A percentile compares a stretch with the other conserved stretches of the same genome.
Evolutionary conservation across 2,329 filamentous ascomycete genomes (phyloP).

Genomic region (Paecilomyces dactylethromorphus): DNA sequence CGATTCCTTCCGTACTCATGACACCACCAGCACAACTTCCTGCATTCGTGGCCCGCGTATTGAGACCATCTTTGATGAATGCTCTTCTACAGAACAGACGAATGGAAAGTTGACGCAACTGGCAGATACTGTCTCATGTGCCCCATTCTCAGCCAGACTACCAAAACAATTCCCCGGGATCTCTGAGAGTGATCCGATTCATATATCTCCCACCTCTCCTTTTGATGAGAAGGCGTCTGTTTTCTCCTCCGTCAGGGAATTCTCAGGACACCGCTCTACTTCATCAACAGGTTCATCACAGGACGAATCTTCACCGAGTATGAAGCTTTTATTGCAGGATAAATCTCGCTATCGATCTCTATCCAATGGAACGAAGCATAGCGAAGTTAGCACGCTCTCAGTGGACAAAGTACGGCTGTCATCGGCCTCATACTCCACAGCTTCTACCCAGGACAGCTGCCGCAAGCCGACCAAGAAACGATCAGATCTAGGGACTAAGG

Average conservation of each 20-base stretch:
- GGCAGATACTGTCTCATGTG: constrained; percentile 43
- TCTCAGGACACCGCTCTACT: constrained; percentile 1
- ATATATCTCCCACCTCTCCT: not conserved
- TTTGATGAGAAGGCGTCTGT: not conserved
- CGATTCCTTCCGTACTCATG: constrained; percentile 56
- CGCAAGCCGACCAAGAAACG: constrained; percentile 9
- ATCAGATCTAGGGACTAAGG: constrained; percentile 38
- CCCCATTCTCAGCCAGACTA: constrained; percentile 31
- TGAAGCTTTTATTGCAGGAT: not conserved
- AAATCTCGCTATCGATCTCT: not conserved
- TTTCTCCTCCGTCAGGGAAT: not conserved
- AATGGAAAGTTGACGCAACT: constrained; percentile 40
- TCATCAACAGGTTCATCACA: not conserved
- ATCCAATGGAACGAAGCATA: not conserved
- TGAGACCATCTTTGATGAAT: constrained; percentile 58
- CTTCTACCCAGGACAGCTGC: constrained; percentile 7
- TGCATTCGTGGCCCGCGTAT: constrained; percentile 52
- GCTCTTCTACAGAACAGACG: constrained; percentile 28
- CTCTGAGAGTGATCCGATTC: constrained; percentile 14
- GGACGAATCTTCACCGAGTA: not conserved
- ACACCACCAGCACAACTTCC: constrained; percentile 47
- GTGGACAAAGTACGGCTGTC: not conserved
- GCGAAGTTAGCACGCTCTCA: not conserved
- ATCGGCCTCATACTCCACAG: not conserved
- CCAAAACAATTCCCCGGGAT: constrained; percentile 12